A percentile compares a stretch with the other conserved stretches of the same genome.
Evolutionary conservation across 1,139 yeast species (phyloP).

Genomic region (Pichia sp.): DNA sequence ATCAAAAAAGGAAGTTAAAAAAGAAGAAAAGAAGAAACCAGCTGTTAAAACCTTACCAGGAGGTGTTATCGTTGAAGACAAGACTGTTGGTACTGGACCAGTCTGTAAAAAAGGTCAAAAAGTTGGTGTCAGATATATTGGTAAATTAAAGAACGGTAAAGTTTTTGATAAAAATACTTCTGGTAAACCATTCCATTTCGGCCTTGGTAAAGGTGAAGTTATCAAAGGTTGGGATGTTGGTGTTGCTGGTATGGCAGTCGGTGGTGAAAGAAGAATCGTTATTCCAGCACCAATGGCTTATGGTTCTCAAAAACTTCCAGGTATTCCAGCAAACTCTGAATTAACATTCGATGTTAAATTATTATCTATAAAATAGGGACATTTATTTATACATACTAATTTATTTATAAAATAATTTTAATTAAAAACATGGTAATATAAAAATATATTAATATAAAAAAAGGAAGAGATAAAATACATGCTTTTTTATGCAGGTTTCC

Average conservation of each 20-base stretch:
- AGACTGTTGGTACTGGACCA: conserved; percentile 82
- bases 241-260: conserved; percentile 97
- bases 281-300: conserved; percentile 96
- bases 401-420: too few species aligned
- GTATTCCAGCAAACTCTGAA: conserved; percentile 95
- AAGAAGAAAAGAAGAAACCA: conserved; percentile 38
- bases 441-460: background rate
- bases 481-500: conserved; percentile 18
- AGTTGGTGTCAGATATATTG: conserved; percentile 96
- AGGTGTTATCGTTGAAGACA: conserved; percentile 90
- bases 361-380: conserved; percentile 69
- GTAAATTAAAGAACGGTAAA: conserved; percentile 93
- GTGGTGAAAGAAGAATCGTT: conserved; percentile 97
- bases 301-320: conserved; percentile 91
- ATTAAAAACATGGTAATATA: too few species aligned
- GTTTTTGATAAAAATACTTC: conserved; percentile 95
- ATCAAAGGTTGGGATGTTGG: conserved; percentile 98
- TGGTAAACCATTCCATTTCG: conserved; percentile 92
- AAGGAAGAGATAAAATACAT: too few species aligned
- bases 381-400: too few species aligned
- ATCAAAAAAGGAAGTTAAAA: conserved; percentile 27
- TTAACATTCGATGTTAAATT: conserved; percentile 93
- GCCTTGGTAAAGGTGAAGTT: conserved; percentile 95
- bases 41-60: conserved; percentile 81
- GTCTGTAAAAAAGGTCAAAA: conserved; percentile 83